Conservation (phyloP, 2,329 filamentous ascomycete species). For the Monilinia aucupariae region DNA sequence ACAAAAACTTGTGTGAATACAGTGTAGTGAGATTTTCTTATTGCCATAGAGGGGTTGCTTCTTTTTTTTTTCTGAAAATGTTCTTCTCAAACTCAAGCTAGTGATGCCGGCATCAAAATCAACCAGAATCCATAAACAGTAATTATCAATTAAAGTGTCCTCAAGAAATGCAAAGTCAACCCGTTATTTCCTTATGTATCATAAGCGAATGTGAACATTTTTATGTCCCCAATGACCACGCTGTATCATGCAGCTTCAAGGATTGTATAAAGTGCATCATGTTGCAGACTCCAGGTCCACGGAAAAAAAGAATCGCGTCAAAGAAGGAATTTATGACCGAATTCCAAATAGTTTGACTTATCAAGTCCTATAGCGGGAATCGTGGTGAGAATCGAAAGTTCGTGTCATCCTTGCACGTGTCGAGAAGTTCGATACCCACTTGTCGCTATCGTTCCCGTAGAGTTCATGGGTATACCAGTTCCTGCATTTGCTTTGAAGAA, state of each 20-base stretch:
- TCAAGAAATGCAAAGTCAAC: not conserved
- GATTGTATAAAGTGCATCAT: not conserved
- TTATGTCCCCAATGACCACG: not conserved
- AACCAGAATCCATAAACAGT: not conserved
- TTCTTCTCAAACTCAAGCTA: not conserved
- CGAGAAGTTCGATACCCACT: conserved; percentile 10
- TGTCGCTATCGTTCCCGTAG: conserved; percentile 3
- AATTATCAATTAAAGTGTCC: not conserved
- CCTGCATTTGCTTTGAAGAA: conserved; percentile 24
- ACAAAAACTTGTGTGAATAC: no score
- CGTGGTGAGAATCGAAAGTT: not conserved
- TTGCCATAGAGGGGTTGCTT: not conserved
- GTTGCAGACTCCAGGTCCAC: not conserved
- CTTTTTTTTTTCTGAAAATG: not conserved
- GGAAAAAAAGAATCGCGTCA: not conserved
- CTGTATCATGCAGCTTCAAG: not conserved
- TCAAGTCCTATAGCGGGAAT: not conserved
- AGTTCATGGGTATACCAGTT: conserved; percentile 7
- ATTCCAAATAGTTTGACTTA: not conserved
- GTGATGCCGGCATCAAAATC: not conserved
- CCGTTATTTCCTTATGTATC: not conserved
- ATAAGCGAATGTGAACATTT: conserved; percentile 1
- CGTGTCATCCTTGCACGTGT: not conserved
- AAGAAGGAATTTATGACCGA: not conserved
- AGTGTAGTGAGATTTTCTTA: no score